A percentile compares a stretch with the other conserved stretches of the same genome.
Conservation (phyloP, 305 asterid species). For the Andrographis paniculata region DNA sequence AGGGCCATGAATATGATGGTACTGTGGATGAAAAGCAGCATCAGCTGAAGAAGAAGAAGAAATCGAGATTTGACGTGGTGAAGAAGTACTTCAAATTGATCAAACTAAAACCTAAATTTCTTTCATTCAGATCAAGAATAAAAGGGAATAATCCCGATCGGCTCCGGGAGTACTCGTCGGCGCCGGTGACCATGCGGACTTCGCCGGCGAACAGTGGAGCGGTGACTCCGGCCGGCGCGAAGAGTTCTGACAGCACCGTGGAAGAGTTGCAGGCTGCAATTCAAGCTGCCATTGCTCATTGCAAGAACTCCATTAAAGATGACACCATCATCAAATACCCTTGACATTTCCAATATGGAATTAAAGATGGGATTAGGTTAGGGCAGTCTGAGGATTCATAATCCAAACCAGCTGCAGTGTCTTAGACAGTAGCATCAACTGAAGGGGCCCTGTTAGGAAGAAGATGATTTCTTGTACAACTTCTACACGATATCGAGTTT, state of each 20-base stretch:
- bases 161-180: too few relatives aligned
- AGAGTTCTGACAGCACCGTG: slow-evolving; percentile 46
- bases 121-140: slow-evolving; percentile 33
- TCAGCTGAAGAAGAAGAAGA: slow-evolving; percentile 22
- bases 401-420: too few relatives aligned
- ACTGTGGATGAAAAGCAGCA: too few relatives aligned
- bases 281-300: slow-evolving; percentile 74
- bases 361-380: too few relatives aligned
- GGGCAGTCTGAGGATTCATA: too few relatives aligned
- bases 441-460: too few relatives aligned
- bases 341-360: too few relatives aligned
- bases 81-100: slow-evolving; percentile 50
- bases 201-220: slow-evolving; percentile 72
- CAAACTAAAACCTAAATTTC: too few relatives aligned
- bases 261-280: slow-evolving; percentile 69
- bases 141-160: slow-evolving; percentile 40
- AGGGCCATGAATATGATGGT: slow-evolving; percentile 17
- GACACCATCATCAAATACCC: too few relatives aligned
- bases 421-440: too few relatives aligned
- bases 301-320: slow-evolving; percentile 48
- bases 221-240: slow-evolving; percentile 13
- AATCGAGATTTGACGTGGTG: slow-evolving; percentile 35
- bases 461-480: too few relatives aligned
- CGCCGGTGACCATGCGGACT: slow-evolving; percentile 70
- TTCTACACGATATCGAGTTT: too few relatives aligned